These are phyloP conservation scores for Calamus simplicifolius DNA, from an alignment of 176 grass and related monocot species.

Conservation along the genomic window DNA sequence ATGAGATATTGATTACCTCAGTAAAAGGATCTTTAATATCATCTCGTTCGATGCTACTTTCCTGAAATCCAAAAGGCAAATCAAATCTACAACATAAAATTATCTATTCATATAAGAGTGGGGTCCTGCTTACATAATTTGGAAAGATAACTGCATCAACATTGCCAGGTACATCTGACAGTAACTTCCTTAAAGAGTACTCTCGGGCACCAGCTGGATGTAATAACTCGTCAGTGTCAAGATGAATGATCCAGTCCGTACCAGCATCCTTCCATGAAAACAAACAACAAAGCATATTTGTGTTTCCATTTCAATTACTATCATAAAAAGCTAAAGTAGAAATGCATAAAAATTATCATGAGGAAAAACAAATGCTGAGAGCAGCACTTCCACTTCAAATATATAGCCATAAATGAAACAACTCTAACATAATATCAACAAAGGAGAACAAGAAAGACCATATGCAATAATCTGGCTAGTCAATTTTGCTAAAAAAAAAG, in stretches of 20 bases:
- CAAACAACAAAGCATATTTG: not conserved
- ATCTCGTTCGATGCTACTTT: slow-evolving; percentile 94
- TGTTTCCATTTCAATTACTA: not conserved
- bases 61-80: slow-evolving; percentile 30
- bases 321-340: not conserved
- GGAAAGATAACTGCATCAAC: slow-evolving; percentile 99
- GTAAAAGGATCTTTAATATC: slow-evolving; percentile 97
- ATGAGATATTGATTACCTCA: slow-evolving; percentile 38
- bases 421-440: no score
- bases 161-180: slow-evolving; percentile 91
- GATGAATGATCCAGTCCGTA: slow-evolving; percentile 97
- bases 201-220: slow-evolving; percentile 87
- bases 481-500: no score
- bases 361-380: no score
- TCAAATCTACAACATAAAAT: slow-evolving; percentile 27
- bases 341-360: no score
- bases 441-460: no score
- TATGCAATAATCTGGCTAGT: no score
- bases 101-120: slow-evolving; percentile 16
- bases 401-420: no score
- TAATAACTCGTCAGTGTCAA: slow-evolving; percentile 94
- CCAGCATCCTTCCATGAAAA: slow-evolving; percentile 51
- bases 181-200: slow-evolving; percentile 81
- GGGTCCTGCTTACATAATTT: slow-evolving; percentile 73
- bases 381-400: no score